Evolutionary conservation across 2,329 filamentous ascomycete genomes (phyloP).

Genomic region (Cryoendolithus antarcticus): DNA sequence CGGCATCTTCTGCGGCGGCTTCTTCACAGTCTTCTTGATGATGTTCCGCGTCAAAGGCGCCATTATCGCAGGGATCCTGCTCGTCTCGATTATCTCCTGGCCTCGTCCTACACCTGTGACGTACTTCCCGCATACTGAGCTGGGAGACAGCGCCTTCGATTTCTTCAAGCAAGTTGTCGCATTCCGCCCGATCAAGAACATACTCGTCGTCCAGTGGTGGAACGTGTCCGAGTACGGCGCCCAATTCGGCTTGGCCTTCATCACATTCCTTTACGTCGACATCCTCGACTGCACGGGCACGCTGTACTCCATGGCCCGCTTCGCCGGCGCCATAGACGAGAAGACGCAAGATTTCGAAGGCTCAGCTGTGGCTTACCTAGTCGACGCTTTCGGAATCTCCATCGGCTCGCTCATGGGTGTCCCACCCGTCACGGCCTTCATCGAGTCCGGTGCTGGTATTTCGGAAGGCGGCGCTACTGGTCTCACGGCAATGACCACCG

Average conservation of each 20-base stretch:
- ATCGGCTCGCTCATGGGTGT: slow-evolving; percentile 67
- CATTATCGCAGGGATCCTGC: slow-evolving; percentile 68
- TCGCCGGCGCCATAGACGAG: slow-evolving; percentile 67
- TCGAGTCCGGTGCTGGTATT: slow-evolving; percentile 83
- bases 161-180: slow-evolving; percentile 83
- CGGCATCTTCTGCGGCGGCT: slow-evolving; percentile 74
- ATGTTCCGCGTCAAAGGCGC: slow-evolving; percentile 80
- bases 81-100: slow-evolving; percentile 84
- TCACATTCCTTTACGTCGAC: slow-evolving; percentile 84
- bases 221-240: slow-evolving; percentile 54
- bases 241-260: slow-evolving; percentile 70
- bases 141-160: slow-evolving; percentile 60
- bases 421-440: slow-evolving; percentile 74
- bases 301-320: slow-evolving; percentile 79
- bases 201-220: slow-evolving; percentile 63
- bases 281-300: slow-evolving; percentile 81
- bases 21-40: slow-evolving; percentile 69
- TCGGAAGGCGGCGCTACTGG: slow-evolving; percentile 78
- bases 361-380: slow-evolving; percentile 69
- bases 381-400: slow-evolving; percentile 70
- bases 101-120: slow-evolving; percentile 64
- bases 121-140: slow-evolving; percentile 61
- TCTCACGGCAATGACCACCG: slow-evolving; percentile 66
- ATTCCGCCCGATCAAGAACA: slow-evolving; percentile 64
- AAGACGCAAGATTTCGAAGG: slow-evolving; percentile 79